Base-by-base conservation (phyloP, 495 filamentous ascomycete genomes). In the Neurospora sp. region DNA sequence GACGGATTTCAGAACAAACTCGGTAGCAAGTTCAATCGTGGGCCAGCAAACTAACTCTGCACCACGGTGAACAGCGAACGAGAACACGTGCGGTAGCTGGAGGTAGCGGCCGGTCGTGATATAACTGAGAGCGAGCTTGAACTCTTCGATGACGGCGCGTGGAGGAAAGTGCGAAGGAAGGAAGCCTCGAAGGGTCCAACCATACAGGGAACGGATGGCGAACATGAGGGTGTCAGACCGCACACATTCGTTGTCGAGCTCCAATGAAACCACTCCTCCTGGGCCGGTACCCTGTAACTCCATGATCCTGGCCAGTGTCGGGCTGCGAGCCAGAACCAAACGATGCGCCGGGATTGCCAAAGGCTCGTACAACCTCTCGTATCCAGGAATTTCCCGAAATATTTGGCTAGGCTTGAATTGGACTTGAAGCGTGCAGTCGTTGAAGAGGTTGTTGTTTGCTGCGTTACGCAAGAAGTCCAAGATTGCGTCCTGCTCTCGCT, bases 101-200 rank as follows among this genome's bases (percentile, higher is more conserved):
- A 90, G 78, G 35, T 88, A 77, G 42, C 83, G 82, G 11, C 86
- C 87, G 27, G 85, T 82, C 11, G 87, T 85, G 39, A 85, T 82
- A 73, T 88, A 89, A 39, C 84, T 83, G 14, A 90, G 77, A 46
- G 82, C 82, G 48, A 86, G 82, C 20, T 81, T 76, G 72, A 89
- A 82, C 65, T 81, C 83, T 69, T 85, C 82, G 4, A 70, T 74
- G 69, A 77, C 53, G 72, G 78, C 46, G 76, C 82, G 65, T 75
- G 74, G 74, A 4, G 3, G 68, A 4, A 79, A 69, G 0, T 77
- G 75, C 11, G 72, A 74, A 0, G 76, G 77, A 20, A 77, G 75
- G 16, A 71, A 69, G n/a, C 68, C 71, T 40, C 69, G 71, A 22
- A 80, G 40, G 7, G 69, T 42, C 77, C 80, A 82, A 39, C 85